Conservation (phyloP, 306 rosid species). For the Gillenia trifoliata region DNA sequence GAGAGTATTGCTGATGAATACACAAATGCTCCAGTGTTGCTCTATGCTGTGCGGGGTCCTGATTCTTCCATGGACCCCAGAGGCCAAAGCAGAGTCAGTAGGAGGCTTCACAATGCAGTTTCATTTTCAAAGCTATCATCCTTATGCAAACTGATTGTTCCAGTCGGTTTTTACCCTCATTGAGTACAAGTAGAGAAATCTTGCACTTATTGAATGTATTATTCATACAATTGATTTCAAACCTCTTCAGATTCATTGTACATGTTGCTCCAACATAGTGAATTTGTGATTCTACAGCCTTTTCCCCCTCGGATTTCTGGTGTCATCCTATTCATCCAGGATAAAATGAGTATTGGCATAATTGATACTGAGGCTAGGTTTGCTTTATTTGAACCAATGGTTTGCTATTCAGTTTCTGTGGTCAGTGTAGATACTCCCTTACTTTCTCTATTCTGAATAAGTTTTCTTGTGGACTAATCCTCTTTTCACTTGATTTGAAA, state of each 20-base stretch:
- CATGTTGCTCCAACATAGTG: constrained; percentile 15
- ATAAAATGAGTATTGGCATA: neutral
- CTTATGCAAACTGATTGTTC: constrained; percentile 67
- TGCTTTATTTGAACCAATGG: neutral
- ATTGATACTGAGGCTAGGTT: neutral
- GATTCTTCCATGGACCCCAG: constrained; percentile 29
- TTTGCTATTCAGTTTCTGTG: neutral
- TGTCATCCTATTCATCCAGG: neutral
- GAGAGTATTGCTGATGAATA: constrained; percentile 82
- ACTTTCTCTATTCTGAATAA: neutral
- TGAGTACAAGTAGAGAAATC: constrained; percentile 56
- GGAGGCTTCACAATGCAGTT: constrained; percentile 70
- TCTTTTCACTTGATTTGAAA: constrained; percentile 27
- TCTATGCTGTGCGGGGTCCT: constrained; percentile 61
- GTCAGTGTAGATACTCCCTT: neutral
- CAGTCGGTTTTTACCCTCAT: constrained; percentile 65
- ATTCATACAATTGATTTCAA: constrained; percentile 3
- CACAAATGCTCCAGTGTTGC: constrained; percentile 54
- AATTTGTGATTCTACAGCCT: neutral
- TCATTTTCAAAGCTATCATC: constrained; percentile 80
- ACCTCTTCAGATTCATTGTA: constrained; percentile 4
- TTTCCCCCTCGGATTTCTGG: neutral
- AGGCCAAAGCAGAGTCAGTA: constrained; percentile 51
- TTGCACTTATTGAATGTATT: constrained; percentile 5
- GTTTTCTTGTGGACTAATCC: constrained; percentile 14